phyloP scores from a whole-genome alignment of 2,329 filamentous ascomycete genomes.

The Clarireedia homoeocarpa region DNA sequence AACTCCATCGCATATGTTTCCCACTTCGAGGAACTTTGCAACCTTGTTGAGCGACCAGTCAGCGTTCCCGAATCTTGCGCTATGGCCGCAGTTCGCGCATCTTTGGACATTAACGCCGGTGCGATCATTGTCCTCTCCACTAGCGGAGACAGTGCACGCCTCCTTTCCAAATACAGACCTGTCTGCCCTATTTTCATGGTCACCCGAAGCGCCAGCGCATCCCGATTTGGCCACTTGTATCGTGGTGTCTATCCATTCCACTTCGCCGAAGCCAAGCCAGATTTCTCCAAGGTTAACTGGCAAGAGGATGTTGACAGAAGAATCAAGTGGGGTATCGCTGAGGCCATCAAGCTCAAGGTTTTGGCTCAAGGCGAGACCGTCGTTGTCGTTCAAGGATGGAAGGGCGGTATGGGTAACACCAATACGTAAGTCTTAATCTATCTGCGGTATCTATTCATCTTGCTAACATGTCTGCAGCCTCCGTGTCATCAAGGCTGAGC shows the following conservation, averaged over 20 bases:
- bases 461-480: conserved; percentile 17
- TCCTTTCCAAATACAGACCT: conserved; percentile 96
- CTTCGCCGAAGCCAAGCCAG: conserved; percentile 87
- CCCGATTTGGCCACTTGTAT: conserved; percentile 90
- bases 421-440: conserved; percentile 48
- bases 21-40: conserved; percentile 91
- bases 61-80: conserved; percentile 87
- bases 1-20: conserved; percentile 95
- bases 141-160: conserved; percentile 86
- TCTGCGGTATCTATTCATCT: background rate
- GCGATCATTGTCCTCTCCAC: conserved; percentile 95
- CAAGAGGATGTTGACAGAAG: conserved; percentile 97
- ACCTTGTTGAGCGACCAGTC: conserved; percentile 73
- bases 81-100: conserved; percentile 93
- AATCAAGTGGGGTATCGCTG: conserved; percentile 91
- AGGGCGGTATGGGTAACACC: conserved; percentile 85
- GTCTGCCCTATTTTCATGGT: conserved; percentile 99
- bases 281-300: conserved; percentile 90
- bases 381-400: conserved; percentile 84
- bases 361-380: conserved; percentile 66
- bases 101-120: conserved; percentile 91
- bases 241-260: conserved; percentile 97
- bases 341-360: conserved; percentile 76
- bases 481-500: conserved; percentile 29
- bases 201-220: conserved; percentile 75